Base-by-base conservation (phyloP, 164 flowering plant genomes). In the Liriodendron chinense region DNA sequence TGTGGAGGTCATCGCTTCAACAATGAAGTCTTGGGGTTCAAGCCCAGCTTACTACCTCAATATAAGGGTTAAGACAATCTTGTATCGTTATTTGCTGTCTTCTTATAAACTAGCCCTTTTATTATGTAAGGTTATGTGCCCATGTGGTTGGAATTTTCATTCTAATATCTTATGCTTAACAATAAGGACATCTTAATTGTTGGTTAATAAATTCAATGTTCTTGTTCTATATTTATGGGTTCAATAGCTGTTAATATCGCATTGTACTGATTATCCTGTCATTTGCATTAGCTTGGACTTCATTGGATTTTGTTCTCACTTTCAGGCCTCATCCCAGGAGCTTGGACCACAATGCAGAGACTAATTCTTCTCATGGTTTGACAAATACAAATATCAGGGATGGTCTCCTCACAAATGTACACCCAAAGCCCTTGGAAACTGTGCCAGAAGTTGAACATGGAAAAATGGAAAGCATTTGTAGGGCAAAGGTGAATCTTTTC, bases 311-410 rank as follows among this genome's bases (percentile, higher is more conserved):
- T 76, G 14, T 57, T 74, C 53, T 25, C 49, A 68, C 26, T 74
- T 47, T 28, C 26, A 20, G 6, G 28, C 53, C 47, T 62, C 53
- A 53, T 73, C 81, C 71, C 82, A 89, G 89, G 82, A 72, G 67
- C 67, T 76, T 72, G 59, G 69, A 69, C 68, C 82, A 80, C 72
- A 64, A 75, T 53, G 83, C 78, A 16, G 76, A 66, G 47, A 85
- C 78, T 74, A 79, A 68, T 67, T 68, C 71, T 47, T 69, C 75
- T 62, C 22, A 76, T 79, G 83, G 76, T 70, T 64, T 69, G 67
- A 65, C 47, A 68, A 10, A 47, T 18, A 68, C 74, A 72, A 56
- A 20, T 28, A 71, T 28, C 49, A 70, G 66, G n/a, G 70, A 57
- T 26, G 81, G 62, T 21, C 59, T 66, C 16, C 69, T 48, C 26